A percentile compares a stretch with the other conserved stretches of the same genome.
These are phyloP conservation scores for Endotrypanum monterogeii DNA, from an alignment of 208 protist genomes.

Conservation along the genomic window DNA sequence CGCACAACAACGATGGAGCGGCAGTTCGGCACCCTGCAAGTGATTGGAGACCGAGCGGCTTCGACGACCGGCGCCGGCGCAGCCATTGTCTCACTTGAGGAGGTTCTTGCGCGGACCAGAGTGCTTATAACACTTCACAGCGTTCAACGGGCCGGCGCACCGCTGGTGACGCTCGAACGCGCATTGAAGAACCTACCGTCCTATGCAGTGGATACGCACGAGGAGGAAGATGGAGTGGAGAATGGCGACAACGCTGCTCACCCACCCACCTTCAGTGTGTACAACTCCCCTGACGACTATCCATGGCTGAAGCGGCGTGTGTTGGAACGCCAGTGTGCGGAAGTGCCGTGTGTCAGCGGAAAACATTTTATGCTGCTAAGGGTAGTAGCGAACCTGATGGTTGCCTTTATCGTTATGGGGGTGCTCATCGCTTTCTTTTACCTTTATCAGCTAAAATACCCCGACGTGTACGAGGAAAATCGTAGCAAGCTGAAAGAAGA, in stretches of 20 bases:
- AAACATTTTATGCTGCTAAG: constrained; percentile 34
- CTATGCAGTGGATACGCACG: constrained; percentile 18
- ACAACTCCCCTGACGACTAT: constrained; percentile 38
- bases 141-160: neutral
- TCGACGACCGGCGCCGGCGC: neutral
- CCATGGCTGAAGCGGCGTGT: constrained; percentile 39
- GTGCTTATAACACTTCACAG: constrained; percentile 23
- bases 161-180: constrained; percentile 16
- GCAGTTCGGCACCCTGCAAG: constrained; percentile 45
- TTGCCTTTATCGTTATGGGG: constrained; percentile 18
- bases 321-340: constrained; percentile 29
- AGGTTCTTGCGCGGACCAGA: constrained; percentile 18
- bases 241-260: constrained; percentile 13
- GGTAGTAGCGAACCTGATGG: constrained; percentile 18
- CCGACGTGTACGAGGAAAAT: constrained; percentile 9
- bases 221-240: constrained; percentile 6
- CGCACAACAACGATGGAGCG: constrained; percentile 23
- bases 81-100: neutral
- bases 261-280: constrained; percentile 36
- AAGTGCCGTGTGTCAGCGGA: constrained; percentile 35
- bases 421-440: constrained; percentile 11
- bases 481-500: constrained; percentile 33
- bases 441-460: constrained; percentile 15
- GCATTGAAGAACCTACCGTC: constrained; percentile 26
- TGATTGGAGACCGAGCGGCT: constrained; percentile 13